Evolutionary conservation across 75 land plant genomes (phyloP).

Genomic region (Selaginella moellendorffii): DNA sequence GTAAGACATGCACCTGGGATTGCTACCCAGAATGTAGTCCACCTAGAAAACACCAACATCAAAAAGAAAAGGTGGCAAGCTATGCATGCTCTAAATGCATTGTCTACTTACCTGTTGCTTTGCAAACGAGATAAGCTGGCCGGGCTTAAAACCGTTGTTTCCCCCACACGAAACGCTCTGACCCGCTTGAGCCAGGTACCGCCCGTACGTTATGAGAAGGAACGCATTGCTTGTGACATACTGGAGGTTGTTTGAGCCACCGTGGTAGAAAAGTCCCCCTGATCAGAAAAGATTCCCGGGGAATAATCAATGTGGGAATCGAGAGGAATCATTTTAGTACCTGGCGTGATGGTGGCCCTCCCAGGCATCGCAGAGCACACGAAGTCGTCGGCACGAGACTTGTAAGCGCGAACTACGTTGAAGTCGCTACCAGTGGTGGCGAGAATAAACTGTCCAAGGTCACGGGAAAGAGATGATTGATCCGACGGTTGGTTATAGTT

Average conservation of each 20-base stretch:
- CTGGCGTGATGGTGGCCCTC: slow-evolving; percentile 1
- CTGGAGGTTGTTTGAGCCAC: slow-evolving; percentile 52
- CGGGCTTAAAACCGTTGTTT: slow-evolving; percentile 21
- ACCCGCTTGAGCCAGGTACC: slow-evolving; percentile 31
- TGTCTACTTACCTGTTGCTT: slow-evolving; percentile 34
- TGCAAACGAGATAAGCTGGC: slow-evolving; percentile 32
- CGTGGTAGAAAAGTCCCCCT: slow-evolving; percentile 73
- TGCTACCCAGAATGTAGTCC: slow-evolving; percentile 55
- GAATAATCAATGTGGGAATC: neutral
- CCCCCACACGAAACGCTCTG: slow-evolving; percentile 30
- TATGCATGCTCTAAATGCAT: neutral
- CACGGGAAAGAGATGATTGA: neutral
- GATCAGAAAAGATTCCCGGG: slow-evolving; percentile 11
- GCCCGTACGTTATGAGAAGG: slow-evolving; percentile 55
- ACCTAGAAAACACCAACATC: slow-evolving; percentile 29
- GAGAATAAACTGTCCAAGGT: neutral
- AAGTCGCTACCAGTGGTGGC: neutral
- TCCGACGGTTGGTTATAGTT: neutral
- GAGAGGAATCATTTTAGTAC: neutral
- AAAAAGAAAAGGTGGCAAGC: neutral
- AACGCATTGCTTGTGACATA: slow-evolving; percentile 59
- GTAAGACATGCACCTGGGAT: slow-evolving; percentile 54
- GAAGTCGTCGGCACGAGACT: neutral
- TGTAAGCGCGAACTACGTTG: neutral
- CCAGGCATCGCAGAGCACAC: slow-evolving; percentile 3